These are phyloP conservation scores for Pyrrhoderma lamaoense DNA, from an alignment of 1,284 basidiomycete species.

Conservation along the genomic window DNA sequence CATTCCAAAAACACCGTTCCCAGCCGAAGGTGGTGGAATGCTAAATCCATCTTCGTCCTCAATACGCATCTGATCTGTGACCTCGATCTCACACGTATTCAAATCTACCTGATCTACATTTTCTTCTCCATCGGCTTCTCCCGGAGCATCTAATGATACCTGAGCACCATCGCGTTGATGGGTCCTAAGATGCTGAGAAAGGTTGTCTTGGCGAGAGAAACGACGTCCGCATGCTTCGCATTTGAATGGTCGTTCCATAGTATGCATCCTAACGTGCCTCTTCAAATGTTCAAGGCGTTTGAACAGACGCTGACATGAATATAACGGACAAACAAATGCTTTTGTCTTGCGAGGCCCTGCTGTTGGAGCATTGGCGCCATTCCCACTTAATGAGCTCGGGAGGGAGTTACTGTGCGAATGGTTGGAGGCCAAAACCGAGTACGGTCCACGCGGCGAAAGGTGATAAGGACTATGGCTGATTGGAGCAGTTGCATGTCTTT, in stretches of 20 bases:
- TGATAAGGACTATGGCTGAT: not conserved
- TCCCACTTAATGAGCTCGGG: conserved; percentile 5
- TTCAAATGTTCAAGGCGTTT: conserved; percentile 87
- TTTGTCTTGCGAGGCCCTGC: conserved; percentile 38
- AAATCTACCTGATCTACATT: conserved; percentile 16
- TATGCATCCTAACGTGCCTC: conserved; percentile 84
- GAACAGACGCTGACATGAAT: conserved; percentile 76
- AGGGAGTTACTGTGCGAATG: conserved; percentile 12
- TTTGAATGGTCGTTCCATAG: conserved; percentile 75
- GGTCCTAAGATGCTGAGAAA: conserved; percentile 75
- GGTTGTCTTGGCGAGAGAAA: conserved; percentile 81
- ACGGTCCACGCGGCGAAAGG: not conserved
- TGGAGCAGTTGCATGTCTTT: conserved; percentile 6
- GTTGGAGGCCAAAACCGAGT: no score
- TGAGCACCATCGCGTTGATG: conserved; percentile 43
- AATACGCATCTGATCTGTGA: conserved; percentile 31
- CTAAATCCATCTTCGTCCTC: conserved; percentile 57
- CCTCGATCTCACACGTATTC: conserved; percentile 51
- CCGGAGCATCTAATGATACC: conserved; percentile 21
- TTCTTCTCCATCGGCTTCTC: not conserved
- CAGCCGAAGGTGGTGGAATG: conserved; percentile 28
- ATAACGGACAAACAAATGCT: conserved; percentile 72
- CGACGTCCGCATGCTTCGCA: conserved; percentile 69
- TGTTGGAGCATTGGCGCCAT: not conserved
- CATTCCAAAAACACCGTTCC: conserved; percentile 6